These are phyloP conservation scores for Dacryopinax spathularia DNA, from an alignment of 768 basidiomycete species.

Conservation along the genomic window DNA sequence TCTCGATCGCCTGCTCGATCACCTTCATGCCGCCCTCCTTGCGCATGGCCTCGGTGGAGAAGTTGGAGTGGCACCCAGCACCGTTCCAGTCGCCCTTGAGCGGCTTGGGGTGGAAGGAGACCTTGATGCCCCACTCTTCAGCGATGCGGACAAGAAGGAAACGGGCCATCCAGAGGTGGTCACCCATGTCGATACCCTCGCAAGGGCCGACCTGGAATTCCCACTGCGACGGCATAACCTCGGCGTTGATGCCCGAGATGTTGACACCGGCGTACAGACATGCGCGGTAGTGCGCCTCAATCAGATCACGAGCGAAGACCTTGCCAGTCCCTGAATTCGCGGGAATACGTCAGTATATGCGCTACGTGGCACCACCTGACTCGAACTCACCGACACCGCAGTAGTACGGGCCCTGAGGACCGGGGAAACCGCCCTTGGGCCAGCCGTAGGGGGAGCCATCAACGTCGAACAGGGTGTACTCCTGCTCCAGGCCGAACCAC, in stretches of 20 bases:
- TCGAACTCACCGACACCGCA: constrained; percentile 77
- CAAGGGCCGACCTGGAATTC: constrained; percentile 99
- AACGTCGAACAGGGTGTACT: constrained; percentile 91
- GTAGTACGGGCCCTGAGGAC: constrained; percentile 98
- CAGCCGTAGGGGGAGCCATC: constrained; percentile 87
- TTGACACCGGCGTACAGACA: constrained; percentile 91
- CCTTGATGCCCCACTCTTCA: constrained; percentile 94
- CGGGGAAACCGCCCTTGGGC: constrained; percentile 99
- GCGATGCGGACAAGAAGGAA: constrained; percentile 91
- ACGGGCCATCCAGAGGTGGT: constrained; percentile 98
- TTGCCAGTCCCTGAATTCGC: constrained; percentile 65
- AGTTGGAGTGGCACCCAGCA: constrained; percentile 98
- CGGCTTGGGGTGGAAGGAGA: constrained; percentile 99
- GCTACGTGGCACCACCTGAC: neutral
- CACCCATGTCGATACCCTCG: constrained; percentile 94
- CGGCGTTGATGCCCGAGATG: constrained; percentile 98
- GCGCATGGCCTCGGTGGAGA: constrained; percentile 86
- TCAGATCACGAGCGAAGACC: constrained; percentile 94
- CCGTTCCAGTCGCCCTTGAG: constrained; percentile 98
- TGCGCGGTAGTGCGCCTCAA: constrained; percentile 97
- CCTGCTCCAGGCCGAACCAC: constrained; percentile 99
- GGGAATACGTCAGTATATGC: neutral
- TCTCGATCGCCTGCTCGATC: constrained; percentile 89
- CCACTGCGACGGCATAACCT: constrained; percentile 99
- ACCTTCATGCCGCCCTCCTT: constrained; percentile 82